A percentile compares a stretch with the other conserved stretches of the same genome.
phyloP scores from a whole-genome alignment of 495 filamentous ascomycete genomes.

The Aspergillus sparsus region DNA sequence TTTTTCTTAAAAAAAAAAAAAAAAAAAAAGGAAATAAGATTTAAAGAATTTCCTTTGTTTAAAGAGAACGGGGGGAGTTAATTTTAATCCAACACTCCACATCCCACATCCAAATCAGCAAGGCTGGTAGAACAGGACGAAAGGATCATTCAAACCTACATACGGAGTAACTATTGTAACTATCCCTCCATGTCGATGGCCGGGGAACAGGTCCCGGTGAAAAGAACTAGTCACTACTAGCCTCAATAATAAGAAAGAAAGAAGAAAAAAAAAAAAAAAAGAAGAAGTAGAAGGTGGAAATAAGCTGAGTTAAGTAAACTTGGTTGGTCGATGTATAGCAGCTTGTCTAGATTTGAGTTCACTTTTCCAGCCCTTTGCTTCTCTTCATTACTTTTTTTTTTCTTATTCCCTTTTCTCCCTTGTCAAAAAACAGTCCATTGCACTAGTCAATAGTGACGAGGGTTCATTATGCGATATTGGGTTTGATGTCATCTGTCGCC shows the following conservation, averaged over 20 bases:
- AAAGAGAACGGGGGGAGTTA: too few species aligned
- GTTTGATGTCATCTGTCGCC: background rate
- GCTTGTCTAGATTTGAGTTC: too few species aligned
- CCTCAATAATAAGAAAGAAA: background rate
- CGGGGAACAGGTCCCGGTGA: slow-evolving; percentile 17
- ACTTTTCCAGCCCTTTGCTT: too few species aligned
- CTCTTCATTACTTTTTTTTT: too few species aligned
- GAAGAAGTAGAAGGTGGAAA: too few species aligned
- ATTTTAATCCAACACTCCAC: too few species aligned
- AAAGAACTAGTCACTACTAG: slow-evolving; percentile 7
- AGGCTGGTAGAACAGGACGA: background rate
- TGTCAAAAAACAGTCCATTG: too few species aligned
- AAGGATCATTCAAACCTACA: background rate
- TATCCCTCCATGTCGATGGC: slow-evolving; percentile 8
- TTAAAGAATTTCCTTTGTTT: background rate
- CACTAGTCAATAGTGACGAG: background rate
- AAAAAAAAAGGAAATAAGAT: slow-evolving; percentile 1
- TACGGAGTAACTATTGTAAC: slow-evolving; percentile 10
- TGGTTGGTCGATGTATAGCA: too few species aligned
- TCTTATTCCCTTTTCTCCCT: too few species aligned
- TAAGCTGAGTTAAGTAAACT: too few species aligned
- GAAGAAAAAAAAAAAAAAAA: too few species aligned
- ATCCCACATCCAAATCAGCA: background rate
- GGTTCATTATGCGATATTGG: background rate
- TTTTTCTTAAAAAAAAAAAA: background rate